Evolutionary conservation across 164 flowering plant species (phyloP), one percentile per base, ranked within the genome.

Genomic region (Piper longum): DNA sequence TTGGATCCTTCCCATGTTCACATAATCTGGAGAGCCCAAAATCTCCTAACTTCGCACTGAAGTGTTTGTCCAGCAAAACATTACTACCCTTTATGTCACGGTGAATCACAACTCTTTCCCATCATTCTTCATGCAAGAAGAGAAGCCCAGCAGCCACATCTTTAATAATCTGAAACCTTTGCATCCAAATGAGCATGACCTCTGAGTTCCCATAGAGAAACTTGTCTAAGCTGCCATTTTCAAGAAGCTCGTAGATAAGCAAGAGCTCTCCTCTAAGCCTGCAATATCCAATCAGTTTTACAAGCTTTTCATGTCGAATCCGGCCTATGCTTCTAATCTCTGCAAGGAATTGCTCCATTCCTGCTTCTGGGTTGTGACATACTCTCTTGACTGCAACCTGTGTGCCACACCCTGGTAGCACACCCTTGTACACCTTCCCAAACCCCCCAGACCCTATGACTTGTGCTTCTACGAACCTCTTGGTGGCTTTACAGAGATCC

Each of bases 361-460:
- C 61, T 9, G 57, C 60, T 18, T 41, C 52, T n/a, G 41, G 16
- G 36, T 57, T 56, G 52, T 57, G 36, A 7, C 61, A 6, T 6
- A 65, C 54, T 43, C 45, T 65, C 62, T 65, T 65, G 7, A 65
- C 61, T 7, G 67, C 62, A 6, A 65, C 54, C 43, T 65, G 45
- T 18, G 42, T 7, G 16, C 36, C 52, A 19, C 41, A 40, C 9
- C 13, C 57, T 63, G 17, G 40, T 55, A 81, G 43, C 26, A 72
- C 59, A 56, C 85, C 85, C 68, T 59, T 75, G 52, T 75, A 81
- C 36, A 81, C 79, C 71, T 62, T 81, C 7, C 81, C 82, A 62
- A 72, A 73, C 4, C 78, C 79, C 43, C 85, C 82, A 18, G 26
- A 3, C 54, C 79, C 79, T 57, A 81, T 63, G 26, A 79, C 59